Evolutionary conservation across 2,329 filamentous ascomycete genomes (phyloP), one percentile per base, ranked within the genome.

Genomic region (Fusarium euwallaceae): DNA sequence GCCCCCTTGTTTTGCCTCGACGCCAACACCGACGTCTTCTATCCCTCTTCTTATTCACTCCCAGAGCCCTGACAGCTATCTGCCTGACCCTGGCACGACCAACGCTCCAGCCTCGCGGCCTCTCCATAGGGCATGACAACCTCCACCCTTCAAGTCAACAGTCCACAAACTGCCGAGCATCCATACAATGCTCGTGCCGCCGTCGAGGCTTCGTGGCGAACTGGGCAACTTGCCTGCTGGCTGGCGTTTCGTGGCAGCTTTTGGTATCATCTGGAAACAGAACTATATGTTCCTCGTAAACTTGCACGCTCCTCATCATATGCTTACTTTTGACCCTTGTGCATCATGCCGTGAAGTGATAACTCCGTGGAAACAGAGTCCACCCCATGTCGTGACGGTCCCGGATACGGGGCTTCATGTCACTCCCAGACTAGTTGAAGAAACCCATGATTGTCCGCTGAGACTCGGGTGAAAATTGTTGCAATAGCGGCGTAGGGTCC

Each of bases 381-480:
- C 62, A 55, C 62, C 55, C 58, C 51, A 22, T 48, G 36, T 61
- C 45, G 32, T 53, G 29, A 39, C 67, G 61, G 45, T 60, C 51
- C 56, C 65, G 59, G 64, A 61, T 48, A 62, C 62, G 48, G 67
- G 67, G 32, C 20, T 60, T 63, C 51, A 34, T 48, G 39, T 48
- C 34, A 59, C 64, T 63, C 59, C 45, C 24, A 20, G 12, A 63
- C 79, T 89, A 95, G 80, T 89, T 88, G 85, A 98, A 97, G 86
- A 93, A 94, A 74, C 90, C 90, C 82, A 93, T 92, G 70, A 97
- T 94, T 12, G 90, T 92, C 80, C 92, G 90, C 84, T 98, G 95
- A 71, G 94, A 92, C 77, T 97, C 94, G 2, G 92, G 92, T 14
- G 92, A 90, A 80, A 98, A 91, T 66, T 92, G 91, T 70, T 91